These are phyloP conservation scores for Fusarium proliferatum DNA, from an alignment of 2,329 filamentous ascomycete species.

Conservation along the genomic window DNA sequence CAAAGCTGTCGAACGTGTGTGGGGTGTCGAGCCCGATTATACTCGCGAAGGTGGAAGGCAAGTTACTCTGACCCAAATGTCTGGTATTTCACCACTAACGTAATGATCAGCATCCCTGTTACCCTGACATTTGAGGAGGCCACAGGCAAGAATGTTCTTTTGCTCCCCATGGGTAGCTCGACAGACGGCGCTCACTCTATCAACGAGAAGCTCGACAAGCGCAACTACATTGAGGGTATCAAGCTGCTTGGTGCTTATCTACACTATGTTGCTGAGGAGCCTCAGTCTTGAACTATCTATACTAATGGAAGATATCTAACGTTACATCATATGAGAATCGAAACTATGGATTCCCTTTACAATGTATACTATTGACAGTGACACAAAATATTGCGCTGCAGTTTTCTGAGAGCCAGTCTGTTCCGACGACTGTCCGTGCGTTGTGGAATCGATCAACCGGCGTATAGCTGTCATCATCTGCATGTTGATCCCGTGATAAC, in stretches of 20 bases:
- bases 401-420: neutral
- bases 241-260: constrained; percentile 95
- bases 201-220: constrained; percentile 97
- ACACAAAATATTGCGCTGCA: neutral
- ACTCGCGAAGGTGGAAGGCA: constrained; percentile 94
- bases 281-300: constrained; percentile 55
- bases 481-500: neutral
- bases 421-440: neutral
- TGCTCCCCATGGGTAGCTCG: constrained; percentile 96
- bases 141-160: constrained; percentile 95
- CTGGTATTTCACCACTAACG: constrained; percentile 26
- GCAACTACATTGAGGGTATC: constrained; percentile 97
- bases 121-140: constrained; percentile 98
- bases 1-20: constrained; percentile 97
- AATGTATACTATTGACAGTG: neutral
- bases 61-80: constrained; percentile 44
- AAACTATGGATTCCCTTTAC: neutral
- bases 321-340: constrained; percentile 22
- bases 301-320: constrained; percentile 12
- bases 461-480: neutral
- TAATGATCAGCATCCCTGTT: constrained; percentile 80
- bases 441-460: neutral
- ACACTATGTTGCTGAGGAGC: constrained; percentile 95
- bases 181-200: constrained; percentile 97
- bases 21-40: constrained; percentile 92